A percentile compares a stretch with the other conserved stretches of the same genome.
These are phyloP conservation scores for Moelleriella libera DNA, from an alignment of 2,329 filamentous ascomycete species.

Conservation along the genomic window DNA sequence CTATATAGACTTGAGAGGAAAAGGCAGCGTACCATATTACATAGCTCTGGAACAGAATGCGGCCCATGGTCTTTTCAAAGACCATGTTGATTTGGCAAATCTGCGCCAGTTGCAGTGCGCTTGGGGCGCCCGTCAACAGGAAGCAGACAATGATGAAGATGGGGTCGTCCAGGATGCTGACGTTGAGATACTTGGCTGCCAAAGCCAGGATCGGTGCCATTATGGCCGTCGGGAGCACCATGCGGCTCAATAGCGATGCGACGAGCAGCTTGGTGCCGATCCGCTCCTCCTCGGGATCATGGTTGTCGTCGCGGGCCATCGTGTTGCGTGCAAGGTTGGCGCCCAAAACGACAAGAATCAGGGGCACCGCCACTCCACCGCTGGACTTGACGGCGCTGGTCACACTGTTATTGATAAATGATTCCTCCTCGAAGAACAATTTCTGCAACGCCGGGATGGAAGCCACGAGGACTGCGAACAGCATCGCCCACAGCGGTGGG, in stretches of 20 bases:
- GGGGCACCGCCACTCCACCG: conserved; percentile 80
- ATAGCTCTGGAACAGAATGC: conserved; percentile 77
- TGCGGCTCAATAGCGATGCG: conserved; percentile 74
- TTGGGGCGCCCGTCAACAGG: conserved; percentile 84
- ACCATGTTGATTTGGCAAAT: conserved; percentile 98
- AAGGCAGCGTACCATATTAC: conserved; percentile 59
- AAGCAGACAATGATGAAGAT: conserved; percentile 99
- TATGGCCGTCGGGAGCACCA: conserved; percentile 80
- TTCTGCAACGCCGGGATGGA: conserved; percentile 71
- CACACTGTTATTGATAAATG: conserved; percentile 85
- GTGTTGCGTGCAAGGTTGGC: conserved; percentile 92
- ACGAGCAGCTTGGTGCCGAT: conserved; percentile 66
- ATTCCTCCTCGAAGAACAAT: conserved; percentile 77
- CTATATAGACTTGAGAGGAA: neutral
- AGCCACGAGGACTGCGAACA: conserved; percentile 78
- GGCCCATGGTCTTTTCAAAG: conserved; percentile 88
- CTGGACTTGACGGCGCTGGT: conserved; percentile 76
- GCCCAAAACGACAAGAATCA: conserved; percentile 90
- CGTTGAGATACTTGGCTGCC: conserved; percentile 75
- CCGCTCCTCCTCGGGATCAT: conserved; percentile 55
- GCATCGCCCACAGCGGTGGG: conserved; percentile 94
- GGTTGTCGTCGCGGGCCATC: conserved; percentile 48
- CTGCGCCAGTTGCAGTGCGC: conserved; percentile 85
- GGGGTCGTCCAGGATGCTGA: conserved; percentile 91
- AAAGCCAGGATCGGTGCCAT: conserved; percentile 86